phyloP scores from a whole-genome alignment of 495 filamentous ascomycete species.

The Hypoxylon lienhwacheense region DNA sequence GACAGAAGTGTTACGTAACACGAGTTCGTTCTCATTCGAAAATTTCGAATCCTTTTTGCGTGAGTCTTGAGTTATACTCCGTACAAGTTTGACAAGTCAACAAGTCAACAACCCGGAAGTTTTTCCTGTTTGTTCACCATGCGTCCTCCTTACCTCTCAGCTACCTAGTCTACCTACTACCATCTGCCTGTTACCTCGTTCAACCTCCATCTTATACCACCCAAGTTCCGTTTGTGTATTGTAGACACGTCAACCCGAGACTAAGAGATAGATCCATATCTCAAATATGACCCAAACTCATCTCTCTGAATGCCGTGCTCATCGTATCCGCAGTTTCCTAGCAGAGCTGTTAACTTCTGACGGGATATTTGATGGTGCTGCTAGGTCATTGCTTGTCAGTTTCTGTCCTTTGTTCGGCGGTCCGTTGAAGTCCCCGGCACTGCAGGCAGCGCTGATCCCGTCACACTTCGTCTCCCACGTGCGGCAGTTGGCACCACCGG shows the following conservation, averaged over 20 bases:
- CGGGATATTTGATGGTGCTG: constrained; percentile 24
- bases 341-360: constrained; percentile 7
- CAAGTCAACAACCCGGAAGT: too few species aligned
- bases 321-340: constrained; percentile 7
- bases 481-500: constrained; percentile 59
- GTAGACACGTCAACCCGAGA: too few species aligned
- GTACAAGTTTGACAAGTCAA: too few species aligned
- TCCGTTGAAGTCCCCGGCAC: constrained; percentile 51
- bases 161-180: too few species aligned
- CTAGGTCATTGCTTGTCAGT: constrained; percentile 34
- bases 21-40: too few species aligned
- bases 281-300: constrained; percentile 1
- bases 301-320: constrained; percentile 1
- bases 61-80: too few species aligned
- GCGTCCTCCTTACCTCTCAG: too few species aligned
- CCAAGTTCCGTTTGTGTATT: neutral
- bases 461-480: constrained; percentile 64
- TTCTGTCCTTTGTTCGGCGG: constrained; percentile 59
- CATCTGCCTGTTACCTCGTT: too few species aligned
- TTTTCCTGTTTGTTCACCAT: too few species aligned
- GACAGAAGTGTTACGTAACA: too few species aligned
- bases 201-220: neutral
- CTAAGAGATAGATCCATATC: neutral
- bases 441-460: constrained; percentile 53
- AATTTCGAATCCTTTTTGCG: too few species aligned